Evolutionary conservation across 345 rosid genomes (phyloP).

Genomic region (Murraya koenigii): DNA sequence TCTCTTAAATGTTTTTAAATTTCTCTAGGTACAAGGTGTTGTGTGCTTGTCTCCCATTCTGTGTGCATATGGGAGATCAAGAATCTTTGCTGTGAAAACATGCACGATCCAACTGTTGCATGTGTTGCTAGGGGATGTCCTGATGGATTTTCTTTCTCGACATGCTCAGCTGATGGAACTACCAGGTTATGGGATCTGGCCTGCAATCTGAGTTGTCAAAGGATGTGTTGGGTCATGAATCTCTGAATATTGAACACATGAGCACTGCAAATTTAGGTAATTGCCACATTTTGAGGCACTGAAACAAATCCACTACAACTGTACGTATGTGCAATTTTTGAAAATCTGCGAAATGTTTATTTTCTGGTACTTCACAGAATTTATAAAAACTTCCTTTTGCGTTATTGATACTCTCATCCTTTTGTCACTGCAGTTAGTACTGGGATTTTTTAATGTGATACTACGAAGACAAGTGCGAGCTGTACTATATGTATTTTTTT

Average conservation of each 20-base stretch:
- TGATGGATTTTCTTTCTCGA: constrained; percentile 79
- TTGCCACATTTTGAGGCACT: constrained; percentile 1
- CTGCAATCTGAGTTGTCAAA: constrained; percentile 38
- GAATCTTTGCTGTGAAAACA: constrained; percentile 75
- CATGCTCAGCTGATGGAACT: constrained; percentile 85
- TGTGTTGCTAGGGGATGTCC: constrained; percentile 82
- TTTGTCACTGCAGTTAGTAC: constrained; percentile 48
- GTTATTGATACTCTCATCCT: constrained; percentile 1
- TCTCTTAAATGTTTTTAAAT: constrained; percentile 15
- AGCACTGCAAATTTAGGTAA: constrained; percentile 54
- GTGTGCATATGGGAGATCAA: constrained; percentile 81
- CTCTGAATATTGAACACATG: constrained; percentile 25
- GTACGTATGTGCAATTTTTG: not conserved
- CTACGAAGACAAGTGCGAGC: constrained; percentile 42
- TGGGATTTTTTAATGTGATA: constrained; percentile 69
- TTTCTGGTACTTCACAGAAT: not conserved
- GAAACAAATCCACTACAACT: not conserved
- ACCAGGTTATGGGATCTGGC: constrained; percentile 83
- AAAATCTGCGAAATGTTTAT: not conserved
- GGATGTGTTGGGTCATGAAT: constrained; percentile 27
- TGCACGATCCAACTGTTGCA: constrained; percentile 66
- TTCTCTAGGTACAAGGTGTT: constrained; percentile 57
- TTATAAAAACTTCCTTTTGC: constrained; percentile 10
- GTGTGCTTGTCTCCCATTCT: constrained; percentile 66
- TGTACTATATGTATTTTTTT: no score